Evolutionary conservation across 2,329 filamentous ascomycete species (phyloP).

Genomic region (Pseudocercospora vitis): DNA sequence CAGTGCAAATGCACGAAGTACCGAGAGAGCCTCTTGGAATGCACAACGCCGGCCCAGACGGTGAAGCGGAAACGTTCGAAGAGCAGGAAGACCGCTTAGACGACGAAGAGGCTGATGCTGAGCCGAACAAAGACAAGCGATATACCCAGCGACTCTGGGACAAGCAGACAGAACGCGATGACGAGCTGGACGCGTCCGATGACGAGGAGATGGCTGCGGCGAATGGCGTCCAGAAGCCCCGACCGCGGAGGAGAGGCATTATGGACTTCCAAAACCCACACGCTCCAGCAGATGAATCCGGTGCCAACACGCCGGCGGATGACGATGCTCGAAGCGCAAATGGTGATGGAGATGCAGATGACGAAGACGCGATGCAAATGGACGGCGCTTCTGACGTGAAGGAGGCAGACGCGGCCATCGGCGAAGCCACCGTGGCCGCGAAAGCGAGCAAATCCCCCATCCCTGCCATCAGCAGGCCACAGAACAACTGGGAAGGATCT

Average conservation of each 20-base stretch:
- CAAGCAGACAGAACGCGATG: slow-evolving; percentile 66
- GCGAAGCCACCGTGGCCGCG: background rate
- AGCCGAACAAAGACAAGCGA: slow-evolving; percentile 80
- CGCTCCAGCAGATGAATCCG: slow-evolving; percentile 53
- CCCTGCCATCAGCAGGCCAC: background rate
- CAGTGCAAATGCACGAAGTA: slow-evolving; percentile 64
- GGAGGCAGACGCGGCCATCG: slow-evolving; percentile 18
- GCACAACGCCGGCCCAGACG: slow-evolving; percentile 36
- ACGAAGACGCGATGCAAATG: slow-evolving; percentile 29
- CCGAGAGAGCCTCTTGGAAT: slow-evolving; percentile 58
- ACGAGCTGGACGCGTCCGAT: slow-evolving; percentile 84
- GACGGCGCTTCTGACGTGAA: slow-evolving; percentile 22
- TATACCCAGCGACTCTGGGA: slow-evolving; percentile 82
- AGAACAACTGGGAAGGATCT: too few relatives aligned
- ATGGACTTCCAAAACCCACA: slow-evolving; percentile 62
- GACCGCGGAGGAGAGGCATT: slow-evolving; percentile 58
- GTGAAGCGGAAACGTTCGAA: slow-evolving; percentile 53
- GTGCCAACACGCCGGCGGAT: slow-evolving; percentile 43
- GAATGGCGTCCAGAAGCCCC: slow-evolving; percentile 65
- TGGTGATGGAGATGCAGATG: slow-evolving; percentile 32
- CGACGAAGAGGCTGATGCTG: slow-evolving; percentile 77
- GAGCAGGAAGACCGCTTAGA: slow-evolving; percentile 66
- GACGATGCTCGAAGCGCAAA: slow-evolving; percentile 36
- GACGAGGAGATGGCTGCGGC: slow-evolving; percentile 76
- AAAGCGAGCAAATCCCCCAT: background rate